Evolutionary conservation across 2,329 filamentous ascomycete species (phyloP).

Genomic region (Sclerotinia subarctica): DNA sequence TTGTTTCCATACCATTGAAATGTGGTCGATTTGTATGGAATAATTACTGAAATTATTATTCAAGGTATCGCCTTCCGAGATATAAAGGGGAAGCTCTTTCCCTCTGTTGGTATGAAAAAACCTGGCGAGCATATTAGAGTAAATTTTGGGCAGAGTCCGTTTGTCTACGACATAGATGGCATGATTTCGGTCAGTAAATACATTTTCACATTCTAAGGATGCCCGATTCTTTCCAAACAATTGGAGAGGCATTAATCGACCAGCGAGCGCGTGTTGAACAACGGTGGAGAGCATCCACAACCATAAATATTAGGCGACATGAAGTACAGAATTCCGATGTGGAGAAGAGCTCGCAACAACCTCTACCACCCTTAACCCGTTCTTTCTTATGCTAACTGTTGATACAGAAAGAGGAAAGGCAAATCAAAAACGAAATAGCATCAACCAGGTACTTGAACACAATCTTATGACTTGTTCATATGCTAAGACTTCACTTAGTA

Average conservation of each 20-base stretch:
- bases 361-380: background rate
- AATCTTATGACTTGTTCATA: background rate
- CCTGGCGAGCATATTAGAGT: conserved; percentile 58
- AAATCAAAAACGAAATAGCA: conserved; percentile 49
- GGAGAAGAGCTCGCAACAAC: background rate
- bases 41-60: background rate
- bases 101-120: conserved; percentile 63
- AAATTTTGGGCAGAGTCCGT: conserved; percentile 71
- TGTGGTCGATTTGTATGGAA: background rate
- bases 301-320: too few relatives aligned
- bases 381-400: conserved; percentile 5
- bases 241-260: background rate
- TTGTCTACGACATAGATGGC: conserved; percentile 86
- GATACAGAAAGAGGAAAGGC: conserved; percentile 33
- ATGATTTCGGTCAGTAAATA: conserved; percentile 66
- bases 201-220: background rate
- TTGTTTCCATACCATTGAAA: background rate
- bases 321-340: too few relatives aligned
- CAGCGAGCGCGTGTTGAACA: too few relatives aligned
- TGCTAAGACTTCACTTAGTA: conserved; percentile 24
- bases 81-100: conserved; percentile 63
- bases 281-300: too few relatives aligned
- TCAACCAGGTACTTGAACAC: conserved; percentile 42
- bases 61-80: conserved; percentile 69
- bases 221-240: background rate